Evolutionary conservation across 805 yeast species (phyloP), one percentile per base, ranked within the genome.

Genomic region (Candida koratica): DNA sequence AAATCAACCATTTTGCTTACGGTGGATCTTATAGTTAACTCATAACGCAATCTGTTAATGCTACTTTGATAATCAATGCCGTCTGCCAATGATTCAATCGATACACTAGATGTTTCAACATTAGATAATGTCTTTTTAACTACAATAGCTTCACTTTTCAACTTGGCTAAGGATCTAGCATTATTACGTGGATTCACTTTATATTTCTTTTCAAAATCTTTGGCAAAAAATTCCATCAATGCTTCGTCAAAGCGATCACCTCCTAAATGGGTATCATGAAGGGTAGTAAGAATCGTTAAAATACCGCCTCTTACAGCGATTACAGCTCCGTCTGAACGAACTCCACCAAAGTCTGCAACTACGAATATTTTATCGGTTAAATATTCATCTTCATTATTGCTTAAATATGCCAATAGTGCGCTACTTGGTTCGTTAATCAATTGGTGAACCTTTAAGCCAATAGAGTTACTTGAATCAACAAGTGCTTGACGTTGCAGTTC

Each of bases 281-380:
- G 77, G 47, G 96, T 86, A 42, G 95, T 82, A 50, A 93, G 71
- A 31, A 87, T 71, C 38, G 98, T 90, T 66, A 85, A 73, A 48
- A 93, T 77, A 53, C 98, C 98, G 46, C 96, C 96, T 70, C 97
- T 81, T 36, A 82, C 84, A 26, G 97, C 80, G 52, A 93, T 69
- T 34, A 93, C 89, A 41, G 97, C 96, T 44, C 89, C 96, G 58
- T 93, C 97, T 27, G 95, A 81, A 66, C 97, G 52, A 12, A 88
- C 74, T 56, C 96, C 97, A 60, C 98, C 98, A 53, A 93, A 85
- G 64, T 93, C 98, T 37, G 95, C 94, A 49, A 93, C 96, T 33
- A 87, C 94, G 54, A 81, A 81, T 42, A 85, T 63, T 69, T 82
- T 82, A 64, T 87, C 95, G 47, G 77, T 64, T 38, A 52, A 51